Base-by-base conservation (phyloP, 2,329 filamentous ascomycete species). In the Fusarium beomiforme region DNA sequence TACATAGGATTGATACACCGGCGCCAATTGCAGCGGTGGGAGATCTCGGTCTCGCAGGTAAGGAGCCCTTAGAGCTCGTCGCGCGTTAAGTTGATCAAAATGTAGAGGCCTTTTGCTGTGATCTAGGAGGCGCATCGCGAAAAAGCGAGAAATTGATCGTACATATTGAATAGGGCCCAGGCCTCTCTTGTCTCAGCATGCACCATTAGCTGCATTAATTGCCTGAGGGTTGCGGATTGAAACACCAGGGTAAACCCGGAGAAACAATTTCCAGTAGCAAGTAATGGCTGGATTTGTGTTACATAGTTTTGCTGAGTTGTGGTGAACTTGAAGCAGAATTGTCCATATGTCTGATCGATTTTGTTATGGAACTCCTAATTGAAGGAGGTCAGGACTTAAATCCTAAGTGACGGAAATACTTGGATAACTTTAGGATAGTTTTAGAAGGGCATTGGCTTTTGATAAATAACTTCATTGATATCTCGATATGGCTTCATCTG, bases 141-240 rank as follows among this genome's bases (percentile, higher is more conserved):
- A 46, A 29, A 0, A 29, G 2, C 0, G 17, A n/a, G 4, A 46
- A 46, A 0, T 17, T 17, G 5, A 23, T 49, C 11, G 0, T 33
- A 19, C 46, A 49, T 23, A 0, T 5, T 1, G 0, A 23, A 23
- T 4, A 33, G 5, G 0, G 24, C 46, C 46, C 46, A 49, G 0
- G 44, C 21, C 0, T 49, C 7, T 0, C n/a, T 0, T 0, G 21
- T 33, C 0, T 49, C 44, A 0, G 4, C 3, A 3, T 17, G 26
- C 0, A 47, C 7, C 0, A 13, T 1, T 0, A 47, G 8, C 1
- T 33, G 26, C 26, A 49, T 23, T 0, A 33, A 7, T 2, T 33
- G 14, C 0, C 26, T 33, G 0, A 33, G n/a, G 0, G 0, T 12
- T 0, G 19, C 4, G 0, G 19, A 12, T 0, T 4, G 26, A 0